Base-by-base conservation (phyloP, 192 early-diverging fungal genomes). In the Coemansia sp. region DNA sequence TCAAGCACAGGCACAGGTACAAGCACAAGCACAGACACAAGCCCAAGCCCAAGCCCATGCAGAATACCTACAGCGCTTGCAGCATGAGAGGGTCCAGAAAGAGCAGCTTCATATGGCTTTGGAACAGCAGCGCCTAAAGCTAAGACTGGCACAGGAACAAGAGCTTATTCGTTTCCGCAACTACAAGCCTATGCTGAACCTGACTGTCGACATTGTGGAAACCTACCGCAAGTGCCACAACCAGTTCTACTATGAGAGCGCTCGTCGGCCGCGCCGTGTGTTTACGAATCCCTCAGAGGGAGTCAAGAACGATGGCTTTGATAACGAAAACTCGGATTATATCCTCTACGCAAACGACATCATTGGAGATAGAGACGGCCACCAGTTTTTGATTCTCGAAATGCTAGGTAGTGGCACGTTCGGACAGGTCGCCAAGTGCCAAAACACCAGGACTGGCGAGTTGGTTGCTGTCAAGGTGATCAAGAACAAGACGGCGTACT, bases 361-460 rank as follows among this genome's bases (percentile, higher is more conserved):
- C 14, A 75, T 99, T n/a, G 95, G 95, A n/a, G 84, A 83, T 25
- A 88, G 90, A 60, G 91, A 93, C 31, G 91, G 92, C 8, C 89
- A 92, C 57, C 87, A 93, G 90, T 98, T 94, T 75, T 67, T 92
- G 40, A 98, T 99, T 65, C 62, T 95, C 59, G 96, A 97, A 74
- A 86, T 94, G 37, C 81, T 99, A 6, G 97, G 97, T 19, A 86
- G 91, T 75, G 97, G 97, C 29, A 98, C 97, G 3, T 99, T 99
- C 87, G 97, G 97, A 6, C 97, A 99, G 74, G 97, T 99, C 10
- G 95, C 95, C 22, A 96, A 94, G 74, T 98, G 95, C 68, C 85
- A 88, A 47, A 94, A 99, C 62, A 77, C 93, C 40, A 94, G 92
- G 70, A 96, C 96, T 15, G 87, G 91, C 74, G 94, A 92, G 40